Conservation (phyloP, 2,329 filamentous ascomycete species). For the Diaporthe aspalathi region DNA sequence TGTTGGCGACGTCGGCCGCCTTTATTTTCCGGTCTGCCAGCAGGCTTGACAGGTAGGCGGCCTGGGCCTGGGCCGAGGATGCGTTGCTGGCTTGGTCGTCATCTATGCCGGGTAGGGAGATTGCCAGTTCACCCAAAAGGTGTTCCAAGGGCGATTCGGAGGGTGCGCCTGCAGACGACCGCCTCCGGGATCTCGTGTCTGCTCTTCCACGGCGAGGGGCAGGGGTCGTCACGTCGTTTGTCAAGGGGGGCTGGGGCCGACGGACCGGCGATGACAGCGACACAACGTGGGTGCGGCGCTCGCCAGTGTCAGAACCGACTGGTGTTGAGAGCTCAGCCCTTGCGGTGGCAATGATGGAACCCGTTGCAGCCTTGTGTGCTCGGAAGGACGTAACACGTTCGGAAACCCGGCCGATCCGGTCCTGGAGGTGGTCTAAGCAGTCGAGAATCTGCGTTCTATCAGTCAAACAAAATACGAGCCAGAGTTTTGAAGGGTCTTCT, state of each 20-base stretch:
- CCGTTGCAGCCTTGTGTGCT: slow-evolving; percentile 57
- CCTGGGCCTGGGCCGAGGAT: slow-evolving; percentile 38
- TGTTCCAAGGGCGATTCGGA: slow-evolving; percentile 57
- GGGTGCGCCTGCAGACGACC: slow-evolving; percentile 50
- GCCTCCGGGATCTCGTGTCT: slow-evolving; percentile 45
- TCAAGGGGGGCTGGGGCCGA: slow-evolving; percentile 39
- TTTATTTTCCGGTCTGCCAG: slow-evolving; percentile 33
- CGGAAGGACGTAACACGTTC: slow-evolving; percentile 57
- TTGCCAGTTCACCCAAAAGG: slow-evolving; percentile 60
- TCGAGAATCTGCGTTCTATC: slow-evolving; percentile 57
- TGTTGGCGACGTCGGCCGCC: slow-evolving; percentile 53
- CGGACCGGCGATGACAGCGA: slow-evolving; percentile 49
- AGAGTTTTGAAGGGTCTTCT: no score
- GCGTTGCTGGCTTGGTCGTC: slow-evolving; percentile 41
- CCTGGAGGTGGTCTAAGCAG: slow-evolving; percentile 63
- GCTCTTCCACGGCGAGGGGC: slow-evolving; percentile 16
- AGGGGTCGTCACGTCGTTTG: slow-evolving; percentile 29
- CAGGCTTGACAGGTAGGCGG: slow-evolving; percentile 11
- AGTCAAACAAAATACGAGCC: slow-evolving; percentile 37
- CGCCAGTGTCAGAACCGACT: slow-evolving; percentile 38
- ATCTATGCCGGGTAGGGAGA: slow-evolving; percentile 54
- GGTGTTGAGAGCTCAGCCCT: slow-evolving; percentile 55
- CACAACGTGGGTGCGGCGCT: slow-evolving; percentile 44
- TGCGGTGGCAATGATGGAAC: slow-evolving; percentile 55
- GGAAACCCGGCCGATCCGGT: slow-evolving; percentile 57